Percentiles rank a stretch among this genome's conserved stretches.
Conservation (phyloP, 331 rosid species). For the Cydonia oblonga region DNA sequence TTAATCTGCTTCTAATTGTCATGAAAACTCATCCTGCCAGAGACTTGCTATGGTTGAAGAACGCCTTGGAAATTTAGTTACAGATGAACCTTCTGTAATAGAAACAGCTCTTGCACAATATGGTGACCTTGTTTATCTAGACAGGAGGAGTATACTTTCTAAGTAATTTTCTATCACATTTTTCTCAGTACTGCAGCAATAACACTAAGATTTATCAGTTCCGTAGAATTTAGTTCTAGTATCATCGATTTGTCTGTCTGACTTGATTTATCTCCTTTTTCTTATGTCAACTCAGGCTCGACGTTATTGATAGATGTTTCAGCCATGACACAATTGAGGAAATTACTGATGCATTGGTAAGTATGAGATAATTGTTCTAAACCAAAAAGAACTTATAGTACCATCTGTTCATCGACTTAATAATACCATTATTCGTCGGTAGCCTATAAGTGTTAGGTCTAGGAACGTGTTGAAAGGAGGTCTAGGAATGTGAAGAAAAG, state of each 20-base stretch:
- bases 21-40: conserved; percentile 34
- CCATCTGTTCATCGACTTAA: not conserved
- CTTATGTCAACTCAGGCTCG: conserved; percentile 42
- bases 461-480: no score
- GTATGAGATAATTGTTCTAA: conserved; percentile 12
- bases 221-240: not conserved
- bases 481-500: no score
- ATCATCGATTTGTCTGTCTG: not conserved
- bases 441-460: no score
- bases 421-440: not conserved
- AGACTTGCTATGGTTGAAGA: conserved; percentile 74
- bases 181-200: not conserved
- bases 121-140: conserved; percentile 82
- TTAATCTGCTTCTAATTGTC: conserved; percentile 8
- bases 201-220: not conserved
- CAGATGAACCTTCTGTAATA: conserved; percentile 72
- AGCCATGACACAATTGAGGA: conserved; percentile 77
- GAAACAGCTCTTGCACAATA: conserved; percentile 78
- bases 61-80: conserved; percentile 67
- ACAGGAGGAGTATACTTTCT: conserved; percentile 52
- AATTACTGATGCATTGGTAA: conserved; percentile 83
- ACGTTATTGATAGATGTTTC: conserved; percentile 62
- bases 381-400: not conserved
- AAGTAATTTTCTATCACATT: conserved; percentile 44
- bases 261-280: conserved; percentile 11